These are phyloP conservation scores for Triticum aestivum DNA, from an alignment of 176 grass and related monocot genomes.

Conservation along the genomic window IWGSC_CS_RefSeq_v2.1 NC_057813.1:376568053-376568552, in stretches of 20 bases:
- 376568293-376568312: slow-evolving; percentile 2
- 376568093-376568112: slow-evolving; percentile 42
- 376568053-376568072: slow-evolving; percentile 9
- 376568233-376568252: background rate
- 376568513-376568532: background rate
- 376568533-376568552: background rate
- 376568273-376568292: background rate
- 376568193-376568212: background rate
- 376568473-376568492: slow-evolving; percentile 27
- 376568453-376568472: background rate
- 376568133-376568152: slow-evolving; percentile 84
- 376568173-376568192: slow-evolving; percentile 36
- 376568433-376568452: background rate
- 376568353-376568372: background rate
- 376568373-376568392: background rate
- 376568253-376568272: slow-evolving; percentile 9
- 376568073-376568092: slow-evolving; percentile 14
- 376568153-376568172: slow-evolving; percentile 77
- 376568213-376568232: background rate
- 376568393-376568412: background rate
- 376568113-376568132: slow-evolving; percentile 78
- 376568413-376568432: slow-evolving; percentile 1
- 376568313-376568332: background rate
- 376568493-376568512: slow-evolving; percentile 11
- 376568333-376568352: slow-evolving; percentile 2